Base-by-base conservation (phyloP, 352 stramenopile species). In the Globisporangium carolinianum region DNA sequence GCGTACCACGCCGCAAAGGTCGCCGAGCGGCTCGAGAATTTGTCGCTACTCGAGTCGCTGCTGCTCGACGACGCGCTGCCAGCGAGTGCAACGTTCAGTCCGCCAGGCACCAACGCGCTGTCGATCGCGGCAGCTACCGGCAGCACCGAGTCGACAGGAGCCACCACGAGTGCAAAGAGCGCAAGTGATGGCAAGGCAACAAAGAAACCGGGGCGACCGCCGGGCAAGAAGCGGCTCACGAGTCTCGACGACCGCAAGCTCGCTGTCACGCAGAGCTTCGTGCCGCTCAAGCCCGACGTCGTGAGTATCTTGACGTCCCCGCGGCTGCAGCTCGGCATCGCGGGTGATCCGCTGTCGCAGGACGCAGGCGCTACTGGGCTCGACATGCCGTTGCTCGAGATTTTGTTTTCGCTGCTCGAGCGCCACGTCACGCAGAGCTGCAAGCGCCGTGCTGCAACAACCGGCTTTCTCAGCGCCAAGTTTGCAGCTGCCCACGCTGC, bases 21-120 rank as follows among this genome's bases (percentile, higher is more conserved):
- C 5, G 49, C 69, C 5, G 55, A 79, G 53, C 76, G 76, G 1
- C 68, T 86, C 12, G 63, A 73, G 48, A 73, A 84, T 39, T 51
- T 81, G 1, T 59, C 73, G 2, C 37, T 69, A 18, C 55, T 86
- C 3, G 76, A 86, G 60, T 63, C 66, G 3, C 61, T 75, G 18
- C 51, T 86, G 37, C 41, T 76, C 1, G 69, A 82, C 6, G 67
- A 77, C 1, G 36, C 73, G 35, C 35, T 80, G 8, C 42, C 60
- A 12, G 55, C 45, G 12, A 70, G 69, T 17, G 60, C 51, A 8
- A 60, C 61, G 10, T 82, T 82, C 51, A 45, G 55, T 4, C 62
- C 72, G n/a, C 71, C 69, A n/a, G 65, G 64, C 0, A 49, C 14
- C 45, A 7, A 6, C 17, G 5, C 45, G 5, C 14, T n/a, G 6